phyloP scores from a whole-genome alignment of 768 basidiomycete genomes.

The Phylloporus rhodoxanthus region DNA sequence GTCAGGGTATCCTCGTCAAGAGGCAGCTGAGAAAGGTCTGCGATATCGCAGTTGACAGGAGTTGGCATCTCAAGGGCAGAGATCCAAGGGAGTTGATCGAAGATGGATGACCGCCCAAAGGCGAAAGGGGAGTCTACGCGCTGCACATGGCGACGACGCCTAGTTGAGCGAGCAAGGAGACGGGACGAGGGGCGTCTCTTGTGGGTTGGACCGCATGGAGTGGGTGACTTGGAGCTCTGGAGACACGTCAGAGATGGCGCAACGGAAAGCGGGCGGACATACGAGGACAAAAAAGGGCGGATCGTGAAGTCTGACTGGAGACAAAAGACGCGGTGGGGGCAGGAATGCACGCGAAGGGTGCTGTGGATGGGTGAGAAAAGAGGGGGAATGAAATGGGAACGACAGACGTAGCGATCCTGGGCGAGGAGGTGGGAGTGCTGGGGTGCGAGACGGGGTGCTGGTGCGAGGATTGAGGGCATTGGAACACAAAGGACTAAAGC shows the following conservation, averaged over 20 bases:
- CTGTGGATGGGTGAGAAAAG: slow-evolving; percentile 15
- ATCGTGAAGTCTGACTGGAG: slow-evolving; percentile 35
- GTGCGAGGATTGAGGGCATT: slow-evolving; percentile 42
- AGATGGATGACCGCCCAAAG: slow-evolving; percentile 32
- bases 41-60: slow-evolving; percentile 49
- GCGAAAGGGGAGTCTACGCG: slow-evolving; percentile 38
- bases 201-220: slow-evolving; percentile 34
- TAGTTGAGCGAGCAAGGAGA: slow-evolving; percentile 32
- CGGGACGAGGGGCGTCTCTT: slow-evolving; percentile 35
- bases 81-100: slow-evolving; percentile 68
- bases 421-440: slow-evolving; percentile 12
- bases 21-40: slow-evolving; percentile 60
- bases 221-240: slow-evolving; percentile 36
- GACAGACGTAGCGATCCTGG: slow-evolving; percentile 8
- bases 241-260: slow-evolving; percentile 6
- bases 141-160: slow-evolving; percentile 39
- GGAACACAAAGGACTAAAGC: slow-evolving; percentile 30
- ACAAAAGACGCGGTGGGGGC: slow-evolving; percentile 33
- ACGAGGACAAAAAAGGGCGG: slow-evolving; percentile 19
- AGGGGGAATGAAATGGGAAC: neutral
- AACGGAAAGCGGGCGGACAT: slow-evolving; percentile 3
- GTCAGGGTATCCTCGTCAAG: slow-evolving; percentile 20
- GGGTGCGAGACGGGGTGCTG: slow-evolving; percentile 32
- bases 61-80: slow-evolving; percentile 47
- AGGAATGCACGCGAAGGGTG: slow-evolving; percentile 19